Percentiles rank a stretch among this genome's conserved stretches.
Conservation (phyloP, 2,329 filamentous ascomycete genomes). For the Fusarium verticillioides region DNA sequence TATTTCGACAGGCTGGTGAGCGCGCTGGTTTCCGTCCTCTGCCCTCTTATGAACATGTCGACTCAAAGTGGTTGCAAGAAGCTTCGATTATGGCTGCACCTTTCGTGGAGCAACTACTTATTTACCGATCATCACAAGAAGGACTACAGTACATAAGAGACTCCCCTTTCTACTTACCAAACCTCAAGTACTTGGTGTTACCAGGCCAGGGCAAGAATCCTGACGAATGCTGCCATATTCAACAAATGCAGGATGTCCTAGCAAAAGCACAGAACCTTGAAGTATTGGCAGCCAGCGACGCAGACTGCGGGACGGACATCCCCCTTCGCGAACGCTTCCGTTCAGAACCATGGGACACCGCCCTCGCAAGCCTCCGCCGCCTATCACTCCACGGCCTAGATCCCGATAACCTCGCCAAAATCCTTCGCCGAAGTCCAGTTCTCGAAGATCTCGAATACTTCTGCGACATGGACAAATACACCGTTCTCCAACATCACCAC, state of each 20-base stretch:
- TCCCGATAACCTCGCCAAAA: conserved; percentile 42
- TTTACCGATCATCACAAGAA: conserved; percentile 44
- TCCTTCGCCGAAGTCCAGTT: conserved; percentile 39
- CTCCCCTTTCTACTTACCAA: conserved; percentile 43
- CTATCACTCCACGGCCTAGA: conserved; percentile 43
- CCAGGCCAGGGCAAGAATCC: conserved; percentile 40
- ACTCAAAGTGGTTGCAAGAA: conserved; percentile 45
- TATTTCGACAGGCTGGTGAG: conserved; percentile 43
- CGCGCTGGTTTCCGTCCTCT: conserved; percentile 42
- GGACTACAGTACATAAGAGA: conserved; percentile 42
- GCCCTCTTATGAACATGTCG: conserved; percentile 38
- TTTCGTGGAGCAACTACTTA: conserved; percentile 43
- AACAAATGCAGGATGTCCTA: conserved; percentile 45
- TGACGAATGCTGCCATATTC: conserved; percentile 45
- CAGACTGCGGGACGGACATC: conserved; percentile 42
- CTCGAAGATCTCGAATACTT: conserved; percentile 45
- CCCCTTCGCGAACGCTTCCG: conserved; percentile 42
- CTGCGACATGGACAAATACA: conserved; percentile 46
- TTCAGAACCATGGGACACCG: conserved; percentile 41
- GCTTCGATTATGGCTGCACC: conserved; percentile 45
- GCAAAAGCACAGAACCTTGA: conserved; percentile 43
- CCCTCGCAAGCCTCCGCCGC: conserved; percentile 39
- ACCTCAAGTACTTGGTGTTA: conserved; percentile 43
- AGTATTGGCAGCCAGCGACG: conserved; percentile 40
- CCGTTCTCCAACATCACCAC: conserved; percentile 40